These are phyloP conservation scores for Dalbergia oliveri DNA, from an alignment of 306 rosid species.

Conservation along the genomic window DNA sequence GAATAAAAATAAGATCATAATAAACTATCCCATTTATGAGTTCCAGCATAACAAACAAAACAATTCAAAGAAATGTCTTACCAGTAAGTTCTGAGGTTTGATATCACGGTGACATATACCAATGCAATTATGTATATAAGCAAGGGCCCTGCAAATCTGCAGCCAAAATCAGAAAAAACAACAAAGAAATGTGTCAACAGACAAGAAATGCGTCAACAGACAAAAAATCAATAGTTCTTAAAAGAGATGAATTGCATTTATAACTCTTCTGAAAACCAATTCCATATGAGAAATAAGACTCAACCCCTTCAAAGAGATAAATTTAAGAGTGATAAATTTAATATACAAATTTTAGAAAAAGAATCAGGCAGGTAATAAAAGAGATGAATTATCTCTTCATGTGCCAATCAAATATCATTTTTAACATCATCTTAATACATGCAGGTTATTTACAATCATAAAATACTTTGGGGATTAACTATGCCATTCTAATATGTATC, in stretches of 20 bases:
- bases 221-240: neutral
- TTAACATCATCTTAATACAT: neutral
- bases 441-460: constrained; percentile 14
- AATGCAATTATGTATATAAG: constrained; percentile 94
- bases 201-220: constrained; percentile 23
- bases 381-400: constrained; percentile 2
- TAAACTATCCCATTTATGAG: constrained; percentile 11
- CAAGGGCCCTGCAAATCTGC: constrained; percentile 98
- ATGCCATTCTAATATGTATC: constrained; percentile 18
- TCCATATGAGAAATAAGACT: constrained; percentile 30
- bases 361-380: neutral
- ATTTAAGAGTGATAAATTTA: constrained; percentile 22
- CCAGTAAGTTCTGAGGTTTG: constrained; percentile 98
- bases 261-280: constrained; percentile 14
- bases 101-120: constrained; percentile 98
- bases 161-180: constrained; percentile 44
- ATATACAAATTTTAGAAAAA: constrained; percentile 8
- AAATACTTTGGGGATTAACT: constrained; percentile 4
- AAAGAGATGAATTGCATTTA: too few species aligned
- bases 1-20: constrained; percentile 19
- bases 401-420: constrained; percentile 21
- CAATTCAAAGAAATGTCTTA: constrained; percentile 53
- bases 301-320: constrained; percentile 11
- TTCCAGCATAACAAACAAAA: constrained; percentile 10
- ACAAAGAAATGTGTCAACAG: constrained; percentile 25